A percentile compares a stretch with the other conserved stretches of the same genome.
Evolutionary conservation across 768 basidiomycete species (phyloP).

Genomic region (Leccinum olivaceopallidum): DNA sequence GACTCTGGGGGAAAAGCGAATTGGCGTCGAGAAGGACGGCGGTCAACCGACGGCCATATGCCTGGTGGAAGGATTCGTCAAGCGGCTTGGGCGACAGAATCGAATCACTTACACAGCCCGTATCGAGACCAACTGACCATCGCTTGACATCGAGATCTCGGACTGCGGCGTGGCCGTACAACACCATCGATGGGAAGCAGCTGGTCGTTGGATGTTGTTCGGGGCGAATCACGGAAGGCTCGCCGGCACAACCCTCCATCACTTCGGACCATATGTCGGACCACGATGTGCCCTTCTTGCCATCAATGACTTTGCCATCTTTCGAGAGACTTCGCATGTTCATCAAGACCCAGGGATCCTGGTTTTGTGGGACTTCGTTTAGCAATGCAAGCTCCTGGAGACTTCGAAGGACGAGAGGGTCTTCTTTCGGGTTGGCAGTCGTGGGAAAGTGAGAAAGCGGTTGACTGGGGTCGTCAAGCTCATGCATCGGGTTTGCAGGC

Average conservation of each 20-base stretch:
- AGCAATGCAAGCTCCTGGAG: slow-evolving; percentile 73
- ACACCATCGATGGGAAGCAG: slow-evolving; percentile 73
- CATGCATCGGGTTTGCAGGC: slow-evolving; percentile 61
- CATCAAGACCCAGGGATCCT: slow-evolving; percentile 67
- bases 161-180: slow-evolving; percentile 86
- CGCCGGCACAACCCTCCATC: slow-evolving; percentile 60
- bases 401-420: slow-evolving; percentile 40
- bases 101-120: slow-evolving; percentile 68
- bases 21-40: slow-evolving; percentile 59
- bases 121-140: slow-evolving; percentile 85
- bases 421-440: slow-evolving; percentile 27
- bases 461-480: slow-evolving; percentile 53
- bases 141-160: slow-evolving; percentile 80
- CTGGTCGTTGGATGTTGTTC: slow-evolving; percentile 6
- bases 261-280: slow-evolving; percentile 69
- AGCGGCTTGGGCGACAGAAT: neutral
- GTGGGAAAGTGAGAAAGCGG: slow-evolving; percentile 68
- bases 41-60: slow-evolving; percentile 62
- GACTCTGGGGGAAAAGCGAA: slow-evolving; percentile 16
- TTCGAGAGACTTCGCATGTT: slow-evolving; percentile 41
- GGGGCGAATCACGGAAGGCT: slow-evolving; percentile 17
- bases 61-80: slow-evolving; percentile 29
- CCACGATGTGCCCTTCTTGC: slow-evolving; percentile 66
- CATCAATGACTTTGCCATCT: slow-evolving; percentile 33
- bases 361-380: slow-evolving; percentile 70